Evolutionary conservation across 1,139 yeast genomes (phyloP), one percentile per base, ranked within the genome.

Genomic region (Sugiyamaella pinicola): DNA sequence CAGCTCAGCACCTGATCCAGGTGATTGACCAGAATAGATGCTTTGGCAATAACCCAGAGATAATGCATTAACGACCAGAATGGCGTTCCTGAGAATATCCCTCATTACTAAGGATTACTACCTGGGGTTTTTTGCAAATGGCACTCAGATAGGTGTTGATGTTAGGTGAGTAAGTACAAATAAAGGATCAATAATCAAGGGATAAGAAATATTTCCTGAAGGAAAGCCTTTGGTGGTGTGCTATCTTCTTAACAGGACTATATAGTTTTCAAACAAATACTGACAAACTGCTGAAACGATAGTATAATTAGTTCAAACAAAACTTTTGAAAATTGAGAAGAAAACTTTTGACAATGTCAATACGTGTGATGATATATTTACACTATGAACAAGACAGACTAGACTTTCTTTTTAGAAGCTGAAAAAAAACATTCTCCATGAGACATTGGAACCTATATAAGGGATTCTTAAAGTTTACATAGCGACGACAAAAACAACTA

Each of bases 391-490:
- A 19, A 45, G 34, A 34, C 48, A 24, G 41, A n/a, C 24, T 45
- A n/a, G n/a, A n/a, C n/a, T n/a, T 45, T 45, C 33, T 34, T 13
- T 33, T 33, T 12, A 12, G 29, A 44, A n/a, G n/a, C n/a, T n/a
- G n/a, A 22, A 45, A 28, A 46, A 9, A 17, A 17, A n/a, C 12
- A 19, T 22, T n/a, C 39, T 24, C 47, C 21, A 26, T 46, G 49
- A 46, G 49, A 46, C 49, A 35, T 46, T 46, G 49, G 19, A 37
- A 38, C 13, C 43, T 46, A 46, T 46, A 46, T 46, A 46, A 38
- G 24, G 37, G 26, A 28, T 46, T 26, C 37, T 22, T 26, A 22
- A 26, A 19, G 49, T 38, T 46, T 38, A 21, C 22, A 12, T 35
- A 4, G 34, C 31, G 8, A 33, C 8, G 17, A 12, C 15, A 24